Evolutionary conservation across 2,329 filamentous ascomycete genomes (phyloP).

Genomic region (Fusarium continuum): DNA sequence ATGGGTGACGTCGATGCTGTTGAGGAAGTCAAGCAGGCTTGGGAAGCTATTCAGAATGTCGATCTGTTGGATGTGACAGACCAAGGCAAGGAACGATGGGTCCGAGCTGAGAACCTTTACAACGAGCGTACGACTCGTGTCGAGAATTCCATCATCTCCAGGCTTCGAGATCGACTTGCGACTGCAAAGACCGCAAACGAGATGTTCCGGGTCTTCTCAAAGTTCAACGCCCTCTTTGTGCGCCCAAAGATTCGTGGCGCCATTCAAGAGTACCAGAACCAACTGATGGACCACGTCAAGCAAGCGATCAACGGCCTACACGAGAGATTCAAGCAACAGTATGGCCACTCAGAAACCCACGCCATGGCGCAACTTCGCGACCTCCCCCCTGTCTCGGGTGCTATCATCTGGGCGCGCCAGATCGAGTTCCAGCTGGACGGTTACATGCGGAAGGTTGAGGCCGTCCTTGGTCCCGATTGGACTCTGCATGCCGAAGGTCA

Average conservation of each 20-base stretch:
- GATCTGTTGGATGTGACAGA: slow-evolving; percentile 92
- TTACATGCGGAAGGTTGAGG: slow-evolving; percentile 99
- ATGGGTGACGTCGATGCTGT: slow-evolving; percentile 98
- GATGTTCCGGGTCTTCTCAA: slow-evolving; percentile 99
- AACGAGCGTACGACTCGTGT: slow-evolving; percentile 97
- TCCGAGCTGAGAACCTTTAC: slow-evolving; percentile 93
- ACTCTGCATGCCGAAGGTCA: slow-evolving; percentile 93
- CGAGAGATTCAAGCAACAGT: slow-evolving; percentile 98
- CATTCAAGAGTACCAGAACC: slow-evolving; percentile 97
- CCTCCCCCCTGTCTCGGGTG: slow-evolving; percentile 92
- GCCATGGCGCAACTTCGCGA: slow-evolving; percentile 98
- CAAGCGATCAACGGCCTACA: slow-evolving; percentile 92
- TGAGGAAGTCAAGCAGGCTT: slow-evolving; percentile 94
- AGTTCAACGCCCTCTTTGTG: slow-evolving; percentile 98
- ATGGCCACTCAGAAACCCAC: slow-evolving; percentile 96
- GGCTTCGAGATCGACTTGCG: slow-evolving; percentile 88
- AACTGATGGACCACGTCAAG: slow-evolving; percentile 98
- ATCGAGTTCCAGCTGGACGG: slow-evolving; percentile 95
- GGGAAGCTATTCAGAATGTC: slow-evolving; percentile 92
- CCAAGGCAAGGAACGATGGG: slow-evolving; percentile 91
- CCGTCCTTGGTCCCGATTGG: slow-evolving; percentile 95
- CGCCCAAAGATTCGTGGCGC: slow-evolving; percentile 98
- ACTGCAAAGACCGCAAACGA: slow-evolving; percentile 98
- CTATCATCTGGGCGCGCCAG: slow-evolving; percentile 96
- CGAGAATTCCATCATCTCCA: slow-evolving; percentile 98